Base-by-base conservation (phyloP, 768 basidiomycete species). In the Floccularia luteovirens region DNA sequence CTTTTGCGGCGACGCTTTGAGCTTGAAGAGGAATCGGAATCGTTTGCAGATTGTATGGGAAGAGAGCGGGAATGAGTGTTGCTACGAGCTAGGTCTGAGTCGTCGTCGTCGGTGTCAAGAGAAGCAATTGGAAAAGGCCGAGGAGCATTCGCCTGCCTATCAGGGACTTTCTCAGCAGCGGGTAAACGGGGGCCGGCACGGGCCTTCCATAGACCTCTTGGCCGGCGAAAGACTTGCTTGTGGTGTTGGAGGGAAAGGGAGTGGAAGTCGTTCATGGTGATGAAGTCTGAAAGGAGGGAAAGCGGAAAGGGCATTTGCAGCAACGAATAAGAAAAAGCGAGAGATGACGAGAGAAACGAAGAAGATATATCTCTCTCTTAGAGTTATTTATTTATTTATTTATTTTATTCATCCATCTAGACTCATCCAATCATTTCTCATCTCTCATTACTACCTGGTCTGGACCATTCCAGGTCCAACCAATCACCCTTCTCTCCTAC, bases 201-300 rank as follows among this genome's bases (percentile, higher is more conserved):
- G 53, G 61, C 66, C 52, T 60, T 67, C 69, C 68, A 73, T 19
- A 70, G 50, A 34, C 69, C 70, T 45, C 55, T 61, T 46, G 68
- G 69, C 34, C 61, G 57, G 25, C 54, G 43, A 6, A n/a, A n/a
- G n/a, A n/a, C n/a, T n/a, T 55, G 50, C 33, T 54, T 58, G 38
- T 41, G 44, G 42, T 36, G 38, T 39, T 43, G 42, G 41, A 32
- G 47, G 44, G 36, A 53, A 51, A 19, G 50, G 53, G 31, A 44
- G 41, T 22, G 48, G 25, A 41, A 34, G 37, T 51, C 39, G 43
- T 31, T 23, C 40, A 45, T 37, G 49, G 46, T 39, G 45, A 40
- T 31, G 42, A 46, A 37, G 48, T 46, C 42, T n/a, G 46, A 49
- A n/a, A n/a, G n/a, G 24, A 55, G 47, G 40, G 56, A 54, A 25